Evolutionary conservation across 2,329 filamentous ascomycete species (phyloP).

Genomic region (Penicillium aurantiogriseum): DNA sequence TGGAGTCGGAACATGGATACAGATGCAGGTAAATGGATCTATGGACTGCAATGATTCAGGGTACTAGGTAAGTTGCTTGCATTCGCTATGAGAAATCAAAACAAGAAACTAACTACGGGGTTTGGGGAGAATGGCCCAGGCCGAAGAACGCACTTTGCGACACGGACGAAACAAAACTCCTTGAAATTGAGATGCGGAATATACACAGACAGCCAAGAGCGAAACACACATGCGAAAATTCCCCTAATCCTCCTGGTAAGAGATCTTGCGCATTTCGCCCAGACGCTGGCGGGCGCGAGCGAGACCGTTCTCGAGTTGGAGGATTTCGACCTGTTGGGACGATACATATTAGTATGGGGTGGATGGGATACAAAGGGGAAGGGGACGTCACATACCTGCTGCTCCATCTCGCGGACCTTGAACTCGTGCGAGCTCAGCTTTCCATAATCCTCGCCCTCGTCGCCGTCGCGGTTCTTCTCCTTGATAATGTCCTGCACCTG

Average conservation of each 20-base stretch:
- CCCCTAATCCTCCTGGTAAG: slow-evolving; percentile 72
- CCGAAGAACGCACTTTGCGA: background rate
- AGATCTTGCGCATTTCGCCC: slow-evolving; percentile 98
- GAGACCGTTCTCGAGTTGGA: slow-evolving; percentile 88
- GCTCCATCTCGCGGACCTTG: slow-evolving; percentile 98
- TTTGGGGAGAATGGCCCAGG: background rate
- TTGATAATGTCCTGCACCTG: slow-evolving; percentile 95
- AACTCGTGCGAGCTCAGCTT: slow-evolving; percentile 92
- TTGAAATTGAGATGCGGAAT: slow-evolving; percentile 1
- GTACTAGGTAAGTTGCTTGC: background rate
- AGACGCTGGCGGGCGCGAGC: slow-evolving; percentile 75
- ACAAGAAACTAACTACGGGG: slow-evolving; percentile 3
- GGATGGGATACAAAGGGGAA: background rate
- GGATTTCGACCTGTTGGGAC: slow-evolving; percentile 78
- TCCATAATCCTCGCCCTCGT: slow-evolving; percentile 78
- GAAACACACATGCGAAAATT: background rate
- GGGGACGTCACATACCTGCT: slow-evolving; percentile 69
- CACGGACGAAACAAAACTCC: background rate
- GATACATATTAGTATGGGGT: slow-evolving; percentile 13
- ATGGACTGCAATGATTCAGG: background rate
- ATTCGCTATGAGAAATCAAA: slow-evolving; percentile 10
- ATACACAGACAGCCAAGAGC: slow-evolving; percentile 1
- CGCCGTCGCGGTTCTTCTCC: slow-evolving; percentile 74
- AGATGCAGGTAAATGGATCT: background rate
- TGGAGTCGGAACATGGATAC: background rate